Evolutionary conservation across 2,329 filamentous ascomycete genomes (phyloP).

Genomic region (Apiospora malaysiana): DNA sequence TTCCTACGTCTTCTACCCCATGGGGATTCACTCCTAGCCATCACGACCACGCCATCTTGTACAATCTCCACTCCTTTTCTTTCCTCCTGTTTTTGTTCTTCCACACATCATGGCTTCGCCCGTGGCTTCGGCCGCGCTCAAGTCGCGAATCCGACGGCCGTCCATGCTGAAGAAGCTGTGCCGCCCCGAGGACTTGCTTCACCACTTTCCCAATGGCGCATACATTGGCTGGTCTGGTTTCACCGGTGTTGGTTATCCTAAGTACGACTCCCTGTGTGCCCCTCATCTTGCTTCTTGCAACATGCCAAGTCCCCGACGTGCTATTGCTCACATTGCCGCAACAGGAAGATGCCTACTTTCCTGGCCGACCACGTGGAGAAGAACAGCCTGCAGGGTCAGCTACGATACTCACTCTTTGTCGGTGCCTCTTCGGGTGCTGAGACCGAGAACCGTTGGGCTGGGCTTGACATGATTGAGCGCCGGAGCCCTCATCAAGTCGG

Average conservation of each 20-base stretch:
- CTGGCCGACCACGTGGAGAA: constrained; percentile 89
- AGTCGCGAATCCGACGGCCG: constrained; percentile 75
- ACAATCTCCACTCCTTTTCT: constrained; percentile 3
- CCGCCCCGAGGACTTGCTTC: constrained; percentile 78
- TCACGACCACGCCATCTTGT: neutral
- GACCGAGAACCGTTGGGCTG: constrained; percentile 92
- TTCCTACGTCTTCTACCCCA: neutral
- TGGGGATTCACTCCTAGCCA: neutral
- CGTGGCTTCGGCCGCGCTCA: constrained; percentile 74
- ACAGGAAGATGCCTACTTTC: constrained; percentile 82
- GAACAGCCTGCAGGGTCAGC: constrained; percentile 81
- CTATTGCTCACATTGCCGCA: constrained; percentile 25
- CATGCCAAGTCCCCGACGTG: constrained; percentile 21
- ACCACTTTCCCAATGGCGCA: constrained; percentile 82
- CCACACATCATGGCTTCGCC: constrained; percentile 51
- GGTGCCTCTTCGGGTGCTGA: constrained; percentile 89
- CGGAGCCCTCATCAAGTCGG: constrained; percentile 87
- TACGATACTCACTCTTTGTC: constrained; percentile 87
- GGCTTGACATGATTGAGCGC: constrained; percentile 87
- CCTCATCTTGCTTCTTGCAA: neutral
- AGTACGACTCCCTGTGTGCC: constrained; percentile 57
- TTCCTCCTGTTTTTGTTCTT: neutral
- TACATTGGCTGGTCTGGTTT: constrained; percentile 93
- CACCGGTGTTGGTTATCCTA: constrained; percentile 88
- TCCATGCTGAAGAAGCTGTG: constrained; percentile 82